phyloP scores from a whole-genome alignment of 257 asterid genomes.

The Fraxinus americana region DNA sequence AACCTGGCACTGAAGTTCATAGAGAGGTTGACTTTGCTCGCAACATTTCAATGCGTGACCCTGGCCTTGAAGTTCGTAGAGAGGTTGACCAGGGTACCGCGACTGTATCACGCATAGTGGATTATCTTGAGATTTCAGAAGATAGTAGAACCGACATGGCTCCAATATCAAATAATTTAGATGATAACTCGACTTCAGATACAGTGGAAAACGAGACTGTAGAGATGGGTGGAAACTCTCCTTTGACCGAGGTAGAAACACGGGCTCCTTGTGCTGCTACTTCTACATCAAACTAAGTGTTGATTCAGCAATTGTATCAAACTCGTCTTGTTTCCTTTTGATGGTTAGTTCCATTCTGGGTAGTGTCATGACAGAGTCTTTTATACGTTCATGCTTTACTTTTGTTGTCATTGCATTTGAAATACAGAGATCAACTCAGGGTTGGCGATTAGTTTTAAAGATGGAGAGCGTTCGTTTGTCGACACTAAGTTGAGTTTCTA shows the following conservation, averaged over 20 bases:
- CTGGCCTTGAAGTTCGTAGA: conserved; percentile 49
- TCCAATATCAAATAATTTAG: conserved; percentile 38
- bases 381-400: background rate
- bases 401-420: background rate
- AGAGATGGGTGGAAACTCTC: conserved; percentile 31
- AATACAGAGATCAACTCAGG: background rate
- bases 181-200: conserved; percentile 30
- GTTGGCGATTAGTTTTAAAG: background rate
- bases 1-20: conserved; percentile 48
- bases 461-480: background rate
- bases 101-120: conserved; percentile 60
- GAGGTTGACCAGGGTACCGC: conserved; percentile 42
- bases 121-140: conserved; percentile 61
- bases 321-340: conserved; percentile 16
- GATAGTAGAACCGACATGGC: conserved; percentile 40
- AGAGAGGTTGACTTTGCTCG: conserved; percentile 62
- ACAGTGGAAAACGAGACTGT: conserved; percentile 29
- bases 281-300: conserved; percentile 51
- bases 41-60: conserved; percentile 46
- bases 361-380: background rate
- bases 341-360: conserved; percentile 28
- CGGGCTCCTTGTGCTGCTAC: conserved; percentile 52
- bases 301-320: conserved; percentile 23
- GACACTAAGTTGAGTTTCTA: background rate
- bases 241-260: conserved; percentile 40